Evolutionary conservation across 2,329 filamentous ascomycete genomes (phyloP).

Genomic region (Alternaria dauci): DNA sequence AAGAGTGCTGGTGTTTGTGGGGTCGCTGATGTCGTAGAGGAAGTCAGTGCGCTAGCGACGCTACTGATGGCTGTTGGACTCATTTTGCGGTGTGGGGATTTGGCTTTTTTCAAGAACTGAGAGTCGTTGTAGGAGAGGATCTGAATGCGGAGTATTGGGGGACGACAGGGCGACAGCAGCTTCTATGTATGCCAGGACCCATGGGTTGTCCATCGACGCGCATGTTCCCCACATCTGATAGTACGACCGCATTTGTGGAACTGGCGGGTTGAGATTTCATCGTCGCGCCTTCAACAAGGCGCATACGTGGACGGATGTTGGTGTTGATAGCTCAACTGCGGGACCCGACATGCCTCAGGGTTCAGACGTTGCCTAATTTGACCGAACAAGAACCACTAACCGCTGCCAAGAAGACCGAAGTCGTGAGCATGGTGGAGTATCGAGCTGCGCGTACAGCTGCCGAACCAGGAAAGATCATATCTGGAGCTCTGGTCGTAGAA

Average conservation of each 20-base stretch:
- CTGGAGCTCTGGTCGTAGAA: background rate
- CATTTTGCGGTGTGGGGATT: background rate
- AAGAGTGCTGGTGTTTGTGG: slow-evolving; percentile 13
- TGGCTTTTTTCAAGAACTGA: background rate
- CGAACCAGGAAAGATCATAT: background rate
- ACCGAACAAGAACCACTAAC: slow-evolving; percentile 3
- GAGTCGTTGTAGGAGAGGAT: background rate
- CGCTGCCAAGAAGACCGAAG: slow-evolving; percentile 6
- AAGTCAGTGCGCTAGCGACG: slow-evolving; percentile 3
- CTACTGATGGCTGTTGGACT: slow-evolving; percentile 3
- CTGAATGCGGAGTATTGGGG: background rate
- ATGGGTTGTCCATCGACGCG: background rate
- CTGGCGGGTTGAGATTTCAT: background rate
- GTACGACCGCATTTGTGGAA: background rate
- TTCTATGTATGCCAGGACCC: background rate
- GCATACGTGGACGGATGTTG: background rate
- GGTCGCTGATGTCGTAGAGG: background rate
- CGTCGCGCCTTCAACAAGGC: background rate
- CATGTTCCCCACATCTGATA: background rate
- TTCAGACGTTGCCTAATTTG: background rate
- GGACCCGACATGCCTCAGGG: background rate
- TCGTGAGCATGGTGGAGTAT: background rate
- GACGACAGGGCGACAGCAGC: background rate
- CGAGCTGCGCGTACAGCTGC: background rate
- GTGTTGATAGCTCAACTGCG: background rate